Percentiles rank a stretch among this genome's conserved stretches.
phyloP scores from a whole-genome alignment of 257 asterid species.

The Solanum gracilifrons region DNA sequence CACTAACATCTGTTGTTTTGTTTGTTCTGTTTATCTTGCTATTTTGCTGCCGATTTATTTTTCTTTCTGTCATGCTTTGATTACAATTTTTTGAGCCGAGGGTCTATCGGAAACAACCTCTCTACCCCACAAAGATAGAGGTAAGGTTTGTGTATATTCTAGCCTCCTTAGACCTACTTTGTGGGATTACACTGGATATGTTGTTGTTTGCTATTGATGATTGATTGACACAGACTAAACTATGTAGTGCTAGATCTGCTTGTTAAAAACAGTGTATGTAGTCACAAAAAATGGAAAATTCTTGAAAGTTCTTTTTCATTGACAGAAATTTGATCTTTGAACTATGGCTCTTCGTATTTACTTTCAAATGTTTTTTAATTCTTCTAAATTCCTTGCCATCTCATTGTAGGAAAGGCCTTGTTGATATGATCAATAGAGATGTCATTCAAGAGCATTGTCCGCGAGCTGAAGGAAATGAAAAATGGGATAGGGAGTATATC shows the following conservation, averaged over 20 bases:
- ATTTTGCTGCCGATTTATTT: not conserved
- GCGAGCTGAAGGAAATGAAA: not conserved
- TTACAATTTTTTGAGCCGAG: not conserved
- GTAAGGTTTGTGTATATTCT: not conserved
- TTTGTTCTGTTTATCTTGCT: not conserved
- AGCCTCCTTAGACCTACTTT: not conserved
- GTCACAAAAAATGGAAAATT: not conserved
- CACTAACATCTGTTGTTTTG: not conserved
- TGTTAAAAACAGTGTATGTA: not conserved
- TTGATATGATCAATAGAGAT: not conserved
- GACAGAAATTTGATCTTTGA: not conserved
- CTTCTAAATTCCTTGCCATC: not conserved
- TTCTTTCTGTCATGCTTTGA: not conserved
- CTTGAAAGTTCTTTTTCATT: not conserved
- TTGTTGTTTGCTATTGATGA: not conserved
- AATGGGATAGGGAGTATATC: not conserved
- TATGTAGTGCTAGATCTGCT: not conserved
- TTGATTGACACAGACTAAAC: not conserved
- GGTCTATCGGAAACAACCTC: not conserved
- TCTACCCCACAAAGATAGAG: not conserved
- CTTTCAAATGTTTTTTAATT: not conserved
- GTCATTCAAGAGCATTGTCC: not conserved
- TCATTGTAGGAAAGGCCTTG: not conserved
- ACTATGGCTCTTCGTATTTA: not conserved
- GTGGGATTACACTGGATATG: not conserved